Evolutionary conservation across 1,139 yeast species (phyloP), one percentile per base, ranked within the genome.

Genomic region (Kazachstania sp.): DNA sequence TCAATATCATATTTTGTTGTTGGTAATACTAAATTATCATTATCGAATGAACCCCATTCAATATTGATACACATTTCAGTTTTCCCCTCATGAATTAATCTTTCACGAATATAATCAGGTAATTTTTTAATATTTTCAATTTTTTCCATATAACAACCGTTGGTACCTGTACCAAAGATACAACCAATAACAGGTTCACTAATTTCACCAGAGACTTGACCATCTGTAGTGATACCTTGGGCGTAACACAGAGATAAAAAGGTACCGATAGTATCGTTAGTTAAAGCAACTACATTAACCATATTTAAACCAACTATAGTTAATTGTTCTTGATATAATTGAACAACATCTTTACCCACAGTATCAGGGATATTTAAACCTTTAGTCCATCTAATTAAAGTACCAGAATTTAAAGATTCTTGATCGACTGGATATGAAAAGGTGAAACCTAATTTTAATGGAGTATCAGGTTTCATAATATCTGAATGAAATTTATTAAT

Each of bases 21-120:
- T 48, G 96, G 97, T 55, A 88, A 72, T 43, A 79, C 71, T 56
- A 78, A 71, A 49, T 88, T 72, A 34, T 78, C 80, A 61, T 90
- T 88, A 67, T 92, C 97, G 63, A 88, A 90, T 44, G 96, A 86
- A 52, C 98, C 98, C 97, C 97, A 90, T 70, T 90, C 98, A 40
- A 96, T 90, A 71, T 90, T 90, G 60, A 90, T 75, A 49, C 87
- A 84, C 97, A 90, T 90, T 51, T 86, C 82, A 2, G 73, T 71
- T 51, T 78, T 76, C 29, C 77, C 79, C 41, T 68, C 64, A 45
- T 70, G 70, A 45, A 73, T 62, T 13, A 61, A 45, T 26, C 52
- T 45, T 36, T 72, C 67, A 20, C 73, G 73, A 6, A 71, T 56
- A 9, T 70, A 64, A 8, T 68, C 68, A 1, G 69, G 66, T 52